phyloP scores from a whole-genome alignment of 768 basidiomycete species.

The Boletales sp. region DNA sequence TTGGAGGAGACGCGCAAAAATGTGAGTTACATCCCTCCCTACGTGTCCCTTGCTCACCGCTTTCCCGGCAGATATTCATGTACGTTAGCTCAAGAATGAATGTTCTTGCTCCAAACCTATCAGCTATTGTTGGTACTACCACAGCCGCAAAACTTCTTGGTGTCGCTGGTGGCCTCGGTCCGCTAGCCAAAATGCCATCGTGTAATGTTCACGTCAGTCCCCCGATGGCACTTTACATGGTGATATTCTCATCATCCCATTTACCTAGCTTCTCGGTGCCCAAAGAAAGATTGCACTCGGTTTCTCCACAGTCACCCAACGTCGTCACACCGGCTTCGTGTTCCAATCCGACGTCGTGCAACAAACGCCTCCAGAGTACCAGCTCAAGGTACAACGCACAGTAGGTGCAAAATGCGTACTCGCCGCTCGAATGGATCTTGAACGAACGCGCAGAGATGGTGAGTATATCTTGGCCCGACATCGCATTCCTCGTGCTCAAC shows the following conservation, averaged over 20 bases:
- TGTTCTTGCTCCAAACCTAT: constrained; percentile 96
- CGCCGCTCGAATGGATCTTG: constrained; percentile 92
- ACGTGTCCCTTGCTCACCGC: constrained; percentile 1
- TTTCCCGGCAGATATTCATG: constrained; percentile 75
- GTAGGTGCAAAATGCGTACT: constrained; percentile 89
- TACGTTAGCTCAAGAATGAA: constrained; percentile 99
- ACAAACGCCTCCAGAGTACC: constrained; percentile 83
- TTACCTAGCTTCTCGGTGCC: constrained; percentile 80
- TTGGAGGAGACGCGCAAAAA: constrained; percentile 88
- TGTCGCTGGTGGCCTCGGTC: constrained; percentile 90
- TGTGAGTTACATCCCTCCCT: constrained; percentile 36
- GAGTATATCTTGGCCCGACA: constrained; percentile 10
- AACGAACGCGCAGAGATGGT: constrained; percentile 81
- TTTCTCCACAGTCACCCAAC: constrained; percentile 83
- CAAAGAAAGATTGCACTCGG: constrained; percentile 91
- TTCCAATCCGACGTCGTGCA: constrained; percentile 91
- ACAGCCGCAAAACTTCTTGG: constrained; percentile 98
- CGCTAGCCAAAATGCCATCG: constrained; percentile 89
- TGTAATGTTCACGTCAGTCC: constrained; percentile 88
- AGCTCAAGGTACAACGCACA: constrained; percentile 88
- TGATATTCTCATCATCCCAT: constrained; percentile 1
- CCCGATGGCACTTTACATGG: background rate
- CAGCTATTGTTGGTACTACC: constrained; percentile 96
- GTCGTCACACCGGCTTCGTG: constrained; percentile 93
- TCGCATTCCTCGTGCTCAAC: background rate